These are phyloP conservation scores for Malus asiatica DNA, from an alignment of 306 rosid species.

Conservation along the genomic window DNA sequence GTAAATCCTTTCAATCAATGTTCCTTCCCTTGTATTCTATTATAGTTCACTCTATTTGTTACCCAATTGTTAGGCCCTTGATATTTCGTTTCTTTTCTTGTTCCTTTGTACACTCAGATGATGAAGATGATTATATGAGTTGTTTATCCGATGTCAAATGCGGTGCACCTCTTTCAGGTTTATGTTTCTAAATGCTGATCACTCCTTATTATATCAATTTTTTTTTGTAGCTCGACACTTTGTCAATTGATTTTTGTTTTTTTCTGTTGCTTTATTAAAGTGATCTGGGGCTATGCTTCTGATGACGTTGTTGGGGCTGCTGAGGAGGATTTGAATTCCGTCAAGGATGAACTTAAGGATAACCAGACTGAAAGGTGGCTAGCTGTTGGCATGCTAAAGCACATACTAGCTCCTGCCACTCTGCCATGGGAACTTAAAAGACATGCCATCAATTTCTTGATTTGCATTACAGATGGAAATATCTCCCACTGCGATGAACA, in stretches of 20 bases:
- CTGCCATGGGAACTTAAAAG: conserved; percentile 76
- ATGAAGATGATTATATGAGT: conserved; percentile 43
- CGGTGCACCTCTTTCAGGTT: conserved; percentile 83
- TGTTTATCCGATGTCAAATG: conserved; percentile 61
- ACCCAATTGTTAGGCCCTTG: neutral
- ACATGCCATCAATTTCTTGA: conserved; percentile 61
- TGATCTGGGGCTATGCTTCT: conserved; percentile 64
- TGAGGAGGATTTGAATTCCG: conserved; percentile 39
- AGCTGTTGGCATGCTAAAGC: conserved; percentile 74
- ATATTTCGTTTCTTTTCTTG: neutral
- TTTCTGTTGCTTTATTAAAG: conserved; percentile 30
- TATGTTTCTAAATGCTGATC: conserved; percentile 17
- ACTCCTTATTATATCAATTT: neutral
- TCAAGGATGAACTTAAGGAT: conserved; percentile 51
- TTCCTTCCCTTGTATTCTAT: conserved; percentile 7
- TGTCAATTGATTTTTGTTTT: conserved; percentile 5
- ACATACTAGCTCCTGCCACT: conserved; percentile 43
- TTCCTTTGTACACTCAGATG: conserved; percentile 32
- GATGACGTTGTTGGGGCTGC: conserved; percentile 50
- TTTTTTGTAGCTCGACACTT: neutral
- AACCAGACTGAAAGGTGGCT: conserved; percentile 70
- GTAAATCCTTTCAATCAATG: conserved; percentile 31
- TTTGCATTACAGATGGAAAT: conserved; percentile 41
- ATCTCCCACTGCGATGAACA: conserved; percentile 28
- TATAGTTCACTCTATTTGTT: neutral